A percentile compares a stretch with the other conserved stretches of the same genome.
These are phyloP conservation scores for Penicillium desertorum DNA, from an alignment of 495 filamentous ascomycete species.

Conservation along the genomic window DNA sequence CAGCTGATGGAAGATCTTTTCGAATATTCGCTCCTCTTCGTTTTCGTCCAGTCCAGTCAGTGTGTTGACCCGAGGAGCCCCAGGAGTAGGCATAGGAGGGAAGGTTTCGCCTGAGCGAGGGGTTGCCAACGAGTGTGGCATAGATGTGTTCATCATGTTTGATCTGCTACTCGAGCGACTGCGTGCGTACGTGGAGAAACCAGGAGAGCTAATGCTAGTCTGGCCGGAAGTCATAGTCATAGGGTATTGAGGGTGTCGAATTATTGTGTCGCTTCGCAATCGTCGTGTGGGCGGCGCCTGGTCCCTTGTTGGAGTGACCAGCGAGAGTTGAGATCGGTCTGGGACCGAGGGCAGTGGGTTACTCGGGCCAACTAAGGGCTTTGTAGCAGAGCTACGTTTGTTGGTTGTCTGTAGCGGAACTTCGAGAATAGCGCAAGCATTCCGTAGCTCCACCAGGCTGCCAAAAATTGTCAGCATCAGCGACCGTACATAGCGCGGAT, in stretches of 20 bases:
- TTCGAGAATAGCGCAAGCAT: conserved; percentile 49
- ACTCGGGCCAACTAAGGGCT: conserved; percentile 26
- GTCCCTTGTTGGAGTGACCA: conserved; percentile 63
- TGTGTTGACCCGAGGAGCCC: conserved; percentile 48
- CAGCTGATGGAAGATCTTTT: conserved; percentile 73
- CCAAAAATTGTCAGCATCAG: conserved; percentile 79
- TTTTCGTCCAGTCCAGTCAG: conserved; percentile 60
- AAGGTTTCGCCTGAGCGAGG: conserved; percentile 82
- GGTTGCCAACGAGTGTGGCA: conserved; percentile 55
- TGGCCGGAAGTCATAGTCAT: conserved; percentile 32
- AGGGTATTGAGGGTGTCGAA: conserved; percentile 54
- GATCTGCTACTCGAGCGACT: conserved; percentile 55
- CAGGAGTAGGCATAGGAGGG: conserved; percentile 51
- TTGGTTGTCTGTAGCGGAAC: conserved; percentile 26
- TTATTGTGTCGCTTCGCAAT: conserved; percentile 60
- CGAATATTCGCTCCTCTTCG: conserved; percentile 76
- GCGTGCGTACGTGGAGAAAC: conserved; percentile 35
- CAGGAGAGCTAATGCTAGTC: conserved; percentile 36
- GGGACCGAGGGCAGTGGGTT: conserved; percentile 20
- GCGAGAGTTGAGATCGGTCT: conserved; percentile 45
- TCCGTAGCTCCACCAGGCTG: conserved; percentile 72
- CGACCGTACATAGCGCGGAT: conserved; percentile 76
- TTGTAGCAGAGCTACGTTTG: conserved; percentile 28
- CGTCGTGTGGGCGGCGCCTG: conserved; percentile 49
- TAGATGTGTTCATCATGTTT: conserved; percentile 48